phyloP scores from a whole-genome alignment of 306 rosid genomes.

The Luffa acutangula region DNA sequence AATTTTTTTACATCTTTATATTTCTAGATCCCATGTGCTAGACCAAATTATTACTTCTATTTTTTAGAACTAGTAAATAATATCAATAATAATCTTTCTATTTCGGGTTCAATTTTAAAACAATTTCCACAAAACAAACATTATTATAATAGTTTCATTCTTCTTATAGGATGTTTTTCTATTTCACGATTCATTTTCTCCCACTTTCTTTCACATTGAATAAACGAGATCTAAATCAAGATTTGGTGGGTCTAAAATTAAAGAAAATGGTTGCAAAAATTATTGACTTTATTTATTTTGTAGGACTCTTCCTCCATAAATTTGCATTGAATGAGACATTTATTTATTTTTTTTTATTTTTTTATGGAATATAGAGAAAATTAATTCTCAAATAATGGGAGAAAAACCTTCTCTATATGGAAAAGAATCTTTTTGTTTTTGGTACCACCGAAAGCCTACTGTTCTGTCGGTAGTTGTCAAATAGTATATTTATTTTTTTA shows the following conservation, averaged over 20 bases:
- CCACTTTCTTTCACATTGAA: neutral
- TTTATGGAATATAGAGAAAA: neutral
- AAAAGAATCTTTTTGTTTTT: slow-evolving; percentile 3
- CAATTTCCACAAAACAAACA: too few relatives aligned
- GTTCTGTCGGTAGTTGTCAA: neutral
- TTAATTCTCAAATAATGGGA: neutral
- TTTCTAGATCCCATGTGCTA: neutral
- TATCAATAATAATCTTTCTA: too few relatives aligned
- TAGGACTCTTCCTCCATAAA: neutral
- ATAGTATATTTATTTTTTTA: neutral
- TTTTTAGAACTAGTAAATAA: neutral
- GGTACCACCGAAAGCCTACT: neutral
- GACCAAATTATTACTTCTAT: too few relatives aligned
- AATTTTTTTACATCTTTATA: neutral
- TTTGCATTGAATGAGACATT: neutral
- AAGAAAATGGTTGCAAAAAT: neutral
- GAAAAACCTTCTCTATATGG: neutral
- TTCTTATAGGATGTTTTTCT: too few relatives aligned
- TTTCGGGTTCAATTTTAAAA: neutral
- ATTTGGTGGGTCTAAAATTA: neutral
- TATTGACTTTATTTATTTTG: neutral
- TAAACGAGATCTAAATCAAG: neutral
- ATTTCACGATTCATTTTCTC: too few relatives aligned
- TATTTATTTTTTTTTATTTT: neutral
- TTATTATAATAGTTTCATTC: too few relatives aligned